Base-by-base conservation (phyloP, 2,329 filamentous ascomycete species). In the Ophiobolus disseminans region DNA sequence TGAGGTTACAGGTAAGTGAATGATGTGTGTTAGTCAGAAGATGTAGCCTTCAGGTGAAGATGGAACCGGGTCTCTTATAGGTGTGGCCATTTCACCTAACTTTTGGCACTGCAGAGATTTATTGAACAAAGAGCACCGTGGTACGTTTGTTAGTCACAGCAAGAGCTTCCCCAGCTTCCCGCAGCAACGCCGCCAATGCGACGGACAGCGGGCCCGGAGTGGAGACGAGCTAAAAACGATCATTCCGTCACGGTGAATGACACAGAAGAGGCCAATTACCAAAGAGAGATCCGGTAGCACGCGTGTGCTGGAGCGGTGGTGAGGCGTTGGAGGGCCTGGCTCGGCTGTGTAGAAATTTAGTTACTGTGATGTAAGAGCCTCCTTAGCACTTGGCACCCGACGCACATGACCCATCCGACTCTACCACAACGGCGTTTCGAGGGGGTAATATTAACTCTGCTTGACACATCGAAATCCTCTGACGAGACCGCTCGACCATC, bases 381-480 rank as follows among this genome's bases (percentile, higher is more conserved):
- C 19, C 17, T 16, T 23, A 21, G 28, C 13, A 8, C 17, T 32
- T 19, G 26, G 25, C n/a, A 14, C 20, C 26, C 6, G 6, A 26
- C 7, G 6, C 23, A 26, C 23, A 6, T 26, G 23, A 26, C 7
- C 23, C 28, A 16, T 20, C 13, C n/a, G 19, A 41, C 39, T 16
- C 23, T 20, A 32, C 39, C 39, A 32, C 39, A 41, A 26, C 13
- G 3, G 28, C 36, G 36, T 46, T 40, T 36, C 22, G 28, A 22
- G 21, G 30, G 36, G 44, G 36, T 40, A 46, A 46, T 40, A 28
- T 23, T 22, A 46, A 45, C 45, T 46, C 51, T 48, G 50, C 50
- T 56, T 69, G 63, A 68, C 66, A 66, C 62, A 68, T 65, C 55
- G 45, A 64, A 62, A 62, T 59, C 48, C 53, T 60, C 53, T 57